These are phyloP conservation scores for Ustulina deusta DNA, from an alignment of 2,329 filamentous ascomycete species.

Conservation along the genomic window DNA sequence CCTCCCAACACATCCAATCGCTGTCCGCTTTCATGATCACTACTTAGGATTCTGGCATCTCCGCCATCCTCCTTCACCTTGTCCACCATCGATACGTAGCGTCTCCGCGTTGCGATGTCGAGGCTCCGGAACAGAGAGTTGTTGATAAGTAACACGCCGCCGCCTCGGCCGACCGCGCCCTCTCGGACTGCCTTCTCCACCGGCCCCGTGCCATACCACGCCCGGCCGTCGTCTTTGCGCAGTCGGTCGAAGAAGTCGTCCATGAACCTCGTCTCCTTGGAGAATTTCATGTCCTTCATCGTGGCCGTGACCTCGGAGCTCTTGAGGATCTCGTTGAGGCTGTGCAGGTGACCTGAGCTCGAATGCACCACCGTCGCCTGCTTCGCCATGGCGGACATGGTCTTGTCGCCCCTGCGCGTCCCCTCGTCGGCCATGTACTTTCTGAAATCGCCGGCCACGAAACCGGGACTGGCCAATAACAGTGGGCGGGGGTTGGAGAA, in stretches of 20 bases:
- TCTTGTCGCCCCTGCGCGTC: constrained; percentile 72
- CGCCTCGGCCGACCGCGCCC: constrained; percentile 88
- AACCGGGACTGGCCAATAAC: constrained; percentile 89
- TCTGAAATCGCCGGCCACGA: constrained; percentile 84
- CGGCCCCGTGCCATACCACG: constrained; percentile 89
- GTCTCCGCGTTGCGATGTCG: constrained; percentile 78
- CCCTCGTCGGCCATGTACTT: constrained; percentile 76
- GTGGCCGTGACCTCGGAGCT: constrained; percentile 81
- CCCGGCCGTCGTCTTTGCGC: constrained; percentile 85
- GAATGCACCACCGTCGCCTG: constrained; percentile 82
- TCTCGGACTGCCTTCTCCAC: constrained; percentile 86
- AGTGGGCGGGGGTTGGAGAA: constrained; percentile 77
- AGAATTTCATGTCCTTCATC: constrained; percentile 88
- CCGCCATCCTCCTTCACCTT: constrained; percentile 88
- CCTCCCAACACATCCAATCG: constrained; percentile 85
- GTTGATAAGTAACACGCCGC: constrained; percentile 86
- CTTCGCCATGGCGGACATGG: constrained; percentile 71
- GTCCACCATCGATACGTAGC: constrained; percentile 88
- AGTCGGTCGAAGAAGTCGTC: constrained; percentile 84
- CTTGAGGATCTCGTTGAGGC: constrained; percentile 86
- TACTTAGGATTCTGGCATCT: constrained; percentile 89
- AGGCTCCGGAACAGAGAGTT: constrained; percentile 89
- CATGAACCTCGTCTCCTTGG: constrained; percentile 84
- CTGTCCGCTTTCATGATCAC: constrained; percentile 92
- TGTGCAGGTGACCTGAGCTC: constrained; percentile 86